Evolutionary conservation across 2,329 filamentous ascomycete genomes (phyloP).

Genomic region (Hymenoscyphus linearis): DNA sequence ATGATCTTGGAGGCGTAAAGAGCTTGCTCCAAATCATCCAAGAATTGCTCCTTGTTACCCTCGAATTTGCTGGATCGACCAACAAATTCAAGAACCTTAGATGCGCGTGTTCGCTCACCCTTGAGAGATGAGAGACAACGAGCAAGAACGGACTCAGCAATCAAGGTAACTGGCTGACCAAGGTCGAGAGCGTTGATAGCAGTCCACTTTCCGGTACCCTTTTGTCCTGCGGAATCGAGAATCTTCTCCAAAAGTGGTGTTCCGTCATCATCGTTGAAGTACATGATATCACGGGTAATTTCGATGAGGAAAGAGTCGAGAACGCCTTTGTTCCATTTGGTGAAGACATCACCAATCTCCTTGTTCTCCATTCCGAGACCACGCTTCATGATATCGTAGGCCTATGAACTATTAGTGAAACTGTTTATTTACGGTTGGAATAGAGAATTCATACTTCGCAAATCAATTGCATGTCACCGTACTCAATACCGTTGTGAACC

Average conservation of each 20-base stretch:
- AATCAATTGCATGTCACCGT: conserved; percentile 99
- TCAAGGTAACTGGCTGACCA: conserved; percentile 96
- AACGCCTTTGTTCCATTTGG: conserved; percentile 98
- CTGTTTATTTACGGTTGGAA: not conserved
- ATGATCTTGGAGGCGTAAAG: conserved; percentile 99
- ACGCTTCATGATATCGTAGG: conserved; percentile 99
- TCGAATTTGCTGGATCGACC: conserved; percentile 76
- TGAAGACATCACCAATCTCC: conserved; percentile 93
- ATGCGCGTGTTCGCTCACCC: conserved; percentile 81
- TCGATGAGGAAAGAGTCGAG: conserved; percentile 99
- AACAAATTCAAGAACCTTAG: conserved; percentile 65
- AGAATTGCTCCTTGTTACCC: conserved; percentile 88
- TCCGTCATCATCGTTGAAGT: conserved; percentile 94
- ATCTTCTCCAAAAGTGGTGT: conserved; percentile 96
- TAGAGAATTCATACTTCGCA: conserved; percentile 68
- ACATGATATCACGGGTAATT: conserved; percentile 97
- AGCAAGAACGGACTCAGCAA: conserved; percentile 93
- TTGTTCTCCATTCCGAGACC: conserved; percentile 83
- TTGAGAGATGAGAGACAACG: conserved; percentile 94
- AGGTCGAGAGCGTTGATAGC: conserved; percentile 98
- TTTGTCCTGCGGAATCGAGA: conserved; percentile 95
- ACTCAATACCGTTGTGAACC: conserved; percentile 99
- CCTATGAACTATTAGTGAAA: conserved; percentile 47
- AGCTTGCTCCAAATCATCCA: conserved; percentile 96
- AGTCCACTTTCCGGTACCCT: conserved; percentile 99